Evolutionary conservation across 306 rosid genomes (phyloP), one percentile per base, ranked within the genome.

Genomic region (Acacia acuminata): DNA sequence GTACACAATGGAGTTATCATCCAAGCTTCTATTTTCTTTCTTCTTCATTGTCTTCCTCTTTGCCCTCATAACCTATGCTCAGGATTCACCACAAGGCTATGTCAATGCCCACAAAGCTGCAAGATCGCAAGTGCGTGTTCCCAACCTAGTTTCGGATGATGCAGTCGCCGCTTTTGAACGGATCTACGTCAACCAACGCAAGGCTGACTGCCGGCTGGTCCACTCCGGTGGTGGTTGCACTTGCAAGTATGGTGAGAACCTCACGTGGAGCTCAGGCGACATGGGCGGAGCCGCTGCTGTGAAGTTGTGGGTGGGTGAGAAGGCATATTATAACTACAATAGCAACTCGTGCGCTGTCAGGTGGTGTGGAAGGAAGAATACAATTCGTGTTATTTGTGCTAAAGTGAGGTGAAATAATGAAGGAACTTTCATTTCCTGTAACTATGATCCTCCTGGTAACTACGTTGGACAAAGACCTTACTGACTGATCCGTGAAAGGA

Each of bases 401-500:
- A 91, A 82, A 38, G 91, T 84, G 3, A 55, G 6, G 10, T 90
- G 94, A 38, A 16, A 87, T n/a, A 75, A 73, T 82, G 88, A 90
- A 0, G 87, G 92, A 27, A 88, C 90, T 7, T 81, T 90, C 69
- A 85, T 90, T 9, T 45, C 50, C 7, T 92, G 94, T 83, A 90
- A 89, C 82, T 90, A 92, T 81, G 89, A 81, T 74, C 64, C 64
- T 56, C 15, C 5, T 9, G 64, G 64, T 1, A 22, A 56, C 64
- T n/a, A 7, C 4, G 30, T 10, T n/a, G 64, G 64, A 22, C 0
- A 9, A n/a, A 22, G 1, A 16, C 61, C 25, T 53, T 19, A 53
- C 25, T 53, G 24, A 19, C 7, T 0, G 24, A 53, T 53, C 24
- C 5, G 0, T 53, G 24, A 53, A 16, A 53, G 25, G 22, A 53